Base-by-base conservation (phyloP, 768 basidiomycete genomes). In the Glaciozyma martinii region DNA sequence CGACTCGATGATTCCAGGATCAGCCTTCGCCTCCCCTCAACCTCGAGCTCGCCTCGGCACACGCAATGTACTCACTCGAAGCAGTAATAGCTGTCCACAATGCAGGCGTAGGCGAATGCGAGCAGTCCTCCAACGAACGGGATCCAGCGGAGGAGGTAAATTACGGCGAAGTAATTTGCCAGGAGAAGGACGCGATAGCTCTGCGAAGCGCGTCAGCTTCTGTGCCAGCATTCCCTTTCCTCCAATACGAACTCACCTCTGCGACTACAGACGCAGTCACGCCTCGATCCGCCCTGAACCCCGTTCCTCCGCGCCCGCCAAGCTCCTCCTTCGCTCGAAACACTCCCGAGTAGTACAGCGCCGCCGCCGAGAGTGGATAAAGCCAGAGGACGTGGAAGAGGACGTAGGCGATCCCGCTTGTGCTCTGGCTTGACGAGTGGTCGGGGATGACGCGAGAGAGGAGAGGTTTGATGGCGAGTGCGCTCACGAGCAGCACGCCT, bases 61-160 rank as follows among this genome's bases (percentile, higher is more conserved):
- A n/a, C n/a, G n/a, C n/a, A 49, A 58, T 18, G 32, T 47, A 30
- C 81, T 77, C 74, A 90, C 89, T 92, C 90, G 72, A 91, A 92
- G 76, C 86, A 90, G 76, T 92, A 92, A 76, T 90, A 92, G 86
- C 90, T 81, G 75, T 92, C 86, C 53, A 91, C 81, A 86, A 90
- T 89, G 72, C 88, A 90, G 63, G 90, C 77, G 73, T 90, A 92
- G 8, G 82, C 74, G 73, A 90, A 88, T 32, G 83, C 82, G 8
- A 81, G 76, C 2, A 79, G 64, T 1, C 82, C 79, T 13, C 90
- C 90, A 18, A 85, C 76, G 61, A 81, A 78, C 3, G 90, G 90
- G 25, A 89, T 78, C 59, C 80, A 79, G 8, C 80, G 78, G 40
- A 93, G 78, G 21, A 80, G 80, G 64, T 86, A 84, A 6, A 86